Evolutionary conservation across 176 grass and related monocot species (phyloP).

Genomic region (Raddia guianensis): DNA sequence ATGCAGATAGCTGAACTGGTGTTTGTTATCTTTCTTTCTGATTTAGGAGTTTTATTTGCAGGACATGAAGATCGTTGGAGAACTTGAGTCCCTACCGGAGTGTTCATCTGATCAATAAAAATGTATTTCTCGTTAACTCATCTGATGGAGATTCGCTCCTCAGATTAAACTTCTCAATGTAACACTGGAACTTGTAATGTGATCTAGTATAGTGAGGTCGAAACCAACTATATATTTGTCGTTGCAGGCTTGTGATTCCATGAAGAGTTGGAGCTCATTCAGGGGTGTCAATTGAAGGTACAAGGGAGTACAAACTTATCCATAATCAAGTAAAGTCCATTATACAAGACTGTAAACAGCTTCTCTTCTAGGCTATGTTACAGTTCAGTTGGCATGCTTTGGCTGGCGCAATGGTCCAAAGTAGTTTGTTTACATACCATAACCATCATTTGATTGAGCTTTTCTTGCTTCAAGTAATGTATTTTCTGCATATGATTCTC

Average conservation of each 20-base stretch:
- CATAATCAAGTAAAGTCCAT: slow-evolving; percentile 52
- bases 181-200: slow-evolving; percentile 49
- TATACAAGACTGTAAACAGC: slow-evolving; percentile 46
- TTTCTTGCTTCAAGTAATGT: slow-evolving; percentile 21
- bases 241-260: slow-evolving; percentile 58
- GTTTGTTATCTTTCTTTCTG: slow-evolving; percentile 58
- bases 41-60: slow-evolving; percentile 89
- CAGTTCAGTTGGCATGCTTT: slow-evolving; percentile 40
- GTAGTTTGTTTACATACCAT: slow-evolving; percentile 34
- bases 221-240: slow-evolving; percentile 68
- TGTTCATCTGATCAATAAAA: slow-evolving; percentile 51
- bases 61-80: slow-evolving; percentile 63
- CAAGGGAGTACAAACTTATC: slow-evolving; percentile 53
- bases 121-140: slow-evolving; percentile 46
- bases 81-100: slow-evolving; percentile 31
- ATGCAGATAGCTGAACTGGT: slow-evolving; percentile 50
- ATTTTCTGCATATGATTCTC: slow-evolving; percentile 6
- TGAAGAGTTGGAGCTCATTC: slow-evolving; percentile 58
- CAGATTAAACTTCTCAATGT: slow-evolving; percentile 47
- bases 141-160: slow-evolving; percentile 39
- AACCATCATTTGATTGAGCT: slow-evolving; percentile 38
- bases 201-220: slow-evolving; percentile 48
- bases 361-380: slow-evolving; percentile 40
- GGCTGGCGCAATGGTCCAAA: slow-evolving; percentile 44
- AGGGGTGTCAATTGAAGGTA: slow-evolving; percentile 45